These are phyloP conservation scores for Wickerhamomyces chaumierensis DNA, from an alignment of 805 yeast species.

Conservation along the genomic window DNA sequence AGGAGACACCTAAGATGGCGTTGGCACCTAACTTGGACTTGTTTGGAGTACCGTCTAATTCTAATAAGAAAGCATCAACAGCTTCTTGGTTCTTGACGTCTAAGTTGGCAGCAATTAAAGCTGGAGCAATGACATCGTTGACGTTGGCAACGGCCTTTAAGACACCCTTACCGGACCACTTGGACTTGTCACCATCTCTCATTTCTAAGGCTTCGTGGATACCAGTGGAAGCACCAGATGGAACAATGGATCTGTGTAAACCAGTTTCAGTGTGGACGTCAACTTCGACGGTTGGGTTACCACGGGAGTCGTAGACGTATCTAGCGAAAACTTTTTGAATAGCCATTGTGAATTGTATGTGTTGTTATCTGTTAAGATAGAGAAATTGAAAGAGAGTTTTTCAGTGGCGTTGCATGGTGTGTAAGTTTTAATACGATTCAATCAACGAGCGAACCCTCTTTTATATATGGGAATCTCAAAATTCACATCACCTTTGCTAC, in stretches of 20 bases:
- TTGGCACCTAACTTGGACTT: constrained; percentile 97
- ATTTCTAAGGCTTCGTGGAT: constrained; percentile 96
- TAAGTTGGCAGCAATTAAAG: constrained; percentile 66
- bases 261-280: constrained; percentile 91
- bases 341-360: constrained; percentile 42
- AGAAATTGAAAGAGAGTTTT: background rate
- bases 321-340: constrained; percentile 84
- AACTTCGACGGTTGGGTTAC: constrained; percentile 99
- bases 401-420: no score
- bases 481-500: background rate
- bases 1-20: constrained; percentile 96
- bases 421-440: no score
- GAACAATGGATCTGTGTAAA: constrained; percentile 92
- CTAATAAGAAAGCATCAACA: constrained; percentile 74
- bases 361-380: background rate
- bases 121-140: constrained; percentile 91
- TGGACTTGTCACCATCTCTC: constrained; percentile 95
- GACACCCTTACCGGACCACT: constrained; percentile 99
- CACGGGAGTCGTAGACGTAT: constrained; percentile 98
- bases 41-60: constrained; percentile 95
- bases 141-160: constrained; percentile 94
- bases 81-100: constrained; percentile 82
- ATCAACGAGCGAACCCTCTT: background rate
- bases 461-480: background rate
- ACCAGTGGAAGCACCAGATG: constrained; percentile 99